These are phyloP conservation scores for Fusarium haematococcum DNA, from an alignment of 2,329 filamentous ascomycete genomes.

Conservation along the genomic window DNA sequence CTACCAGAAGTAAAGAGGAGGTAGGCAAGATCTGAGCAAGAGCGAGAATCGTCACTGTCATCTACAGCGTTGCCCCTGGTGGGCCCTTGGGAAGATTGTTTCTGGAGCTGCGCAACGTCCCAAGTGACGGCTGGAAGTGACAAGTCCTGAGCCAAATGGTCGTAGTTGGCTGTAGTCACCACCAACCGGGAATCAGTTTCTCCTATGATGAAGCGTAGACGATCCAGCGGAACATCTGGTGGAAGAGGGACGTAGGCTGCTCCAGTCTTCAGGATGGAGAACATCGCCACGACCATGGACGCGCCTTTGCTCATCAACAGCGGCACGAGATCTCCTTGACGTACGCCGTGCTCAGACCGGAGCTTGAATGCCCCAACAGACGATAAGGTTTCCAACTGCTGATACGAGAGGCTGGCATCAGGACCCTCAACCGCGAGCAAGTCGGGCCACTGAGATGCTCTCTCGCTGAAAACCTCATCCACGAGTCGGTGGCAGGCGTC, in stretches of 20 bases:
- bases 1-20: conserved; percentile 1
- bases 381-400: background rate
- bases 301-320: background rate
- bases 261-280: background rate
- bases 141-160: background rate
- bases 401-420: background rate
- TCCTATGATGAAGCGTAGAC: background rate
- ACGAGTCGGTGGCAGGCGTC: background rate
- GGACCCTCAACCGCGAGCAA: background rate
- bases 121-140: background rate
- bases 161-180: background rate
- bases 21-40: background rate
- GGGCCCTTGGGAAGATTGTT: background rate
- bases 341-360: background rate
- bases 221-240: background rate
- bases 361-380: background rate
- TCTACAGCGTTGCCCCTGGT: background rate
- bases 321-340: background rate
- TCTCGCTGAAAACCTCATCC: background rate
- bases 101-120: background rate
- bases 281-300: background rate
- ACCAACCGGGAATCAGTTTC: background rate
- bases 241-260: background rate
- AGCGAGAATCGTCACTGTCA: background rate
- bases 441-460: background rate